phyloP scores from a whole-genome alignment of 2,329 filamentous ascomycete species.

The Xylariaceae sp. region DNA sequence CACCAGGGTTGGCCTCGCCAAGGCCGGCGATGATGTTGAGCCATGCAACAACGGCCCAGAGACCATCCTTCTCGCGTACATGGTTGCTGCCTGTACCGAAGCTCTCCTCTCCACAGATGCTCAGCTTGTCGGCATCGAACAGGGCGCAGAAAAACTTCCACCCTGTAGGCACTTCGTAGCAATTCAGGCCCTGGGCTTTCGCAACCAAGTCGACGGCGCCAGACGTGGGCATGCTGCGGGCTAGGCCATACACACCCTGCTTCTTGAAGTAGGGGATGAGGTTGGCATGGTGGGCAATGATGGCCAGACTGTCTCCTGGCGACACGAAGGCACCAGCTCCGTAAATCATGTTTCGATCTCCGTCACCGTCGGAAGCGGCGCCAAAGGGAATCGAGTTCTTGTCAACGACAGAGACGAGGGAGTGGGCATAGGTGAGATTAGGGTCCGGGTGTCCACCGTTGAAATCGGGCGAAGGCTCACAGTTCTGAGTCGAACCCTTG shows the following conservation, averaged over 20 bases:
- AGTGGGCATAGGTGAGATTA: slow-evolving; percentile 95
- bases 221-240: slow-evolving; percentile 95
- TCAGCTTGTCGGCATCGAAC: slow-evolving; percentile 91
- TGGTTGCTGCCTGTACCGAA: slow-evolving; percentile 98
- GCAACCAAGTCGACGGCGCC: slow-evolving; percentile 93
- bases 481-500: slow-evolving; percentile 77
- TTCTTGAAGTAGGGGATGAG: slow-evolving; percentile 98
- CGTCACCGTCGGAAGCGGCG: slow-evolving; percentile 92
- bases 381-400: slow-evolving; percentile 90
- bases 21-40: slow-evolving; percentile 97
- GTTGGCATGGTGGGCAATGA: slow-evolving; percentile 94
- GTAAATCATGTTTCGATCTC: slow-evolving; percentile 99
- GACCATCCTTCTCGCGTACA: slow-evolving; percentile 96
- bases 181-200: slow-evolving; percentile 83
- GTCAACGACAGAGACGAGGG: slow-evolving; percentile 88
- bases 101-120: slow-evolving; percentile 97
- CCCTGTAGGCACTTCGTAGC: slow-evolving; percentile 95
- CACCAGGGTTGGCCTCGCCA: slow-evolving; percentile 71
- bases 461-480: slow-evolving; percentile 87
- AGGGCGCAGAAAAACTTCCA: slow-evolving; percentile 99
- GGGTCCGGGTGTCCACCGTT: slow-evolving; percentile 96
- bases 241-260: slow-evolving; percentile 91
- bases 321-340: slow-evolving; percentile 95
- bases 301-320: slow-evolving; percentile 92
- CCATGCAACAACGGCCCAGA: slow-evolving; percentile 97